Percentiles rank a stretch among this genome's conserved stretches.
Evolutionary conservation across 1,284 basidiomycete species (phyloP).

Genomic region (Ganoderma sinense): DNA sequence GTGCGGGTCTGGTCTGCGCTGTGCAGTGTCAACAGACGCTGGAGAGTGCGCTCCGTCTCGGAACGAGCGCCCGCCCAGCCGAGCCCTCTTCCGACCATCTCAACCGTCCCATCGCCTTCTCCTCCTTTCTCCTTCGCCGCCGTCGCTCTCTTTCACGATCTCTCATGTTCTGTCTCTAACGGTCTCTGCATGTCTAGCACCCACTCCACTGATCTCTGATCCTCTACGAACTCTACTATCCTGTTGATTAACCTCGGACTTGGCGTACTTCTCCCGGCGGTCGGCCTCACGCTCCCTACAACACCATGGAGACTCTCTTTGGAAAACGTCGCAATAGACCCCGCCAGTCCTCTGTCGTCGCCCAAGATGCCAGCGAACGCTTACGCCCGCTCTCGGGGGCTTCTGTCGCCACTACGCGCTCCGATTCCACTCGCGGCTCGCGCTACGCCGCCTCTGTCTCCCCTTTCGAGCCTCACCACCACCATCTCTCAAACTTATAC

Average conservation of each 20-base stretch:
- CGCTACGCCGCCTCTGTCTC: conserved; percentile 66
- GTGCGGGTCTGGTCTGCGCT: no score
- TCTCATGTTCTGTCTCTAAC: conserved; percentile 24
- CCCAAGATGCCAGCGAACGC: conserved; percentile 56
- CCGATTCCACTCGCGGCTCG: conserved; percentile 66
- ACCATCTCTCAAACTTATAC: conserved; percentile 63
- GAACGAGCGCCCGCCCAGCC: background rate
- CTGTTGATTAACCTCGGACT: conserved; percentile 14
- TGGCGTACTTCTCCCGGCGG: conserved; percentile 8
- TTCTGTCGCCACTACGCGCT: conserved; percentile 58
- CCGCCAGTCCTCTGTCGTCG: conserved; percentile 56
- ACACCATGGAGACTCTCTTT: conserved; percentile 61
- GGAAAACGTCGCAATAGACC: conserved; percentile 61
- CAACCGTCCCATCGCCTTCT: conserved; percentile 8
- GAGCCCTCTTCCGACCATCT: conserved; percentile 5
- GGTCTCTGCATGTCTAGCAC: conserved; percentile 12
- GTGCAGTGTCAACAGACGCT: background rate
- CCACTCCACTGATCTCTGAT: conserved; percentile 3
- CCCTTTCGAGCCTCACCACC: conserved; percentile 55
- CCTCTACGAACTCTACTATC: background rate
- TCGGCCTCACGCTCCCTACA: conserved; percentile 12
- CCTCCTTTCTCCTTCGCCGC: background rate
- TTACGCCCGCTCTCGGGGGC: conserved; percentile 40
- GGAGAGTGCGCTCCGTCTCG: background rate
- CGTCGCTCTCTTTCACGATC: conserved; percentile 15